phyloP scores from a whole-genome alignment of 495 filamentous ascomycete species.

The Penicillium steckii region DNA sequence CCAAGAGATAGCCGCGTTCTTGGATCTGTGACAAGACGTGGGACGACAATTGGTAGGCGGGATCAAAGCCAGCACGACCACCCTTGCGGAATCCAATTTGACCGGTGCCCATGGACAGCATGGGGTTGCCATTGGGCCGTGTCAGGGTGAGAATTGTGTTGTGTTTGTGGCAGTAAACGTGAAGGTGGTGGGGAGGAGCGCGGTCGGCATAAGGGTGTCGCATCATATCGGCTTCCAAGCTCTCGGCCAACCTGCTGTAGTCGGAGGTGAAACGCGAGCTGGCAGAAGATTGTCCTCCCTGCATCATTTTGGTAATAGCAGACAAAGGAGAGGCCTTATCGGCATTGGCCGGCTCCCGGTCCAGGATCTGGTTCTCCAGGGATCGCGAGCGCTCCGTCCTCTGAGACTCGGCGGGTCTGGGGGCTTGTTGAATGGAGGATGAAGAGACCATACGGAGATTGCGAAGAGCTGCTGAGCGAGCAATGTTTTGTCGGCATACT shows the following conservation, averaged over 20 bases:
- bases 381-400: conserved; percentile 3
- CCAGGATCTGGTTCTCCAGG: conserved; percentile 34
- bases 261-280: conserved; percentile 23
- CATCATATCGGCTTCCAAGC: conserved; percentile 39
- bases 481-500: conserved; percentile 31
- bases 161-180: conserved; percentile 83
- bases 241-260: conserved; percentile 34
- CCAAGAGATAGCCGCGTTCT: conserved; percentile 65
- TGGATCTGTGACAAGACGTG: conserved; percentile 76
- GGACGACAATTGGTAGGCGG: conserved; percentile 85
- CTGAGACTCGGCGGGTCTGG: conserved; percentile 14
- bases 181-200: conserved; percentile 70
- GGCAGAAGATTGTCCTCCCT: conserved; percentile 15
- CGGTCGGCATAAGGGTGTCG: conserved; percentile 38
- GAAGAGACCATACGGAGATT: conserved; percentile 31
- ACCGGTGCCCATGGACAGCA: conserved; percentile 75
- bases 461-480: conserved; percentile 13
- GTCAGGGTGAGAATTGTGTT: conserved; percentile 91
- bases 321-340: conserved; percentile 27
- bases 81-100: conserved; percentile 85
- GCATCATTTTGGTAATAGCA: conserved; percentile 36
- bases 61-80: conserved; percentile 76
- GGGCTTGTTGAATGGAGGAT: conserved; percentile 14
- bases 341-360: conserved; percentile 14
- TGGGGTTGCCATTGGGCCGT: conserved; percentile 69